Base-by-base conservation (phyloP, 2,329 filamentous ascomycete species). In the Sporothrix brunneoviolacea region DNA sequence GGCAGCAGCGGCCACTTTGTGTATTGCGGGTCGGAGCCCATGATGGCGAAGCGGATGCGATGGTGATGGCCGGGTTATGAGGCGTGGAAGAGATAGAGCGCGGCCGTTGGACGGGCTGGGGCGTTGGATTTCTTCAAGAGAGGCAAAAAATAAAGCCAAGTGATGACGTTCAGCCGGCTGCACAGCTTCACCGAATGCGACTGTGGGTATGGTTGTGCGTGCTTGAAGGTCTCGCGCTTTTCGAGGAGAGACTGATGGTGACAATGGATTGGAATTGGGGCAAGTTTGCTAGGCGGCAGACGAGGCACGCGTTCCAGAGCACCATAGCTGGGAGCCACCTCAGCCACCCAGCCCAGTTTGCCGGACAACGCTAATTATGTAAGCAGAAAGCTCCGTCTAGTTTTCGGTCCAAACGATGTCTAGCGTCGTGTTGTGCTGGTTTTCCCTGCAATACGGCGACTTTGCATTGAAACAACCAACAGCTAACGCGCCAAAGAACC, bases 21-120 rank as follows among this genome's bases (percentile, higher is more conserved):
- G 72, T 91, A 91, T 69, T 90, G 88, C 59, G 86, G 86, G 71
- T 93, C 88, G 65, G 87, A 79, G 62, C 82, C 82, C 82, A 85
- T 90, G 74, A 72, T 41, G 48, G 9, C 16, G 21, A 15, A 6
- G 22, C 15, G 9, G n/a, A 4, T 8, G 22, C 24, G 18, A 24
- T 33, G 35, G 16, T 32, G 10, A n/a, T n/a, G n/a, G n/a, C n/a
- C n/a, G n/a, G n/a, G n/a, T n/a, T n/a, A n/a, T n/a, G n/a, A n/a
- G n/a, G n/a, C 4, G 13, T 18, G 38, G 16, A n/a, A n/a, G 21
- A 33, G 32, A 15, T 15, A 18, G 39, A n/a, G 19, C 19, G 19
- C 6, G 24, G 24, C 6, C n/a, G n/a, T n/a, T n/a, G n/a, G n/a
- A n/a, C n/a, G n/a, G n/a, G n/a, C n/a, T n/a, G n/a, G n/a, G n/a